Conservation (phyloP, 140 eudicot genomes). For the Cichorium intybus region DNA sequence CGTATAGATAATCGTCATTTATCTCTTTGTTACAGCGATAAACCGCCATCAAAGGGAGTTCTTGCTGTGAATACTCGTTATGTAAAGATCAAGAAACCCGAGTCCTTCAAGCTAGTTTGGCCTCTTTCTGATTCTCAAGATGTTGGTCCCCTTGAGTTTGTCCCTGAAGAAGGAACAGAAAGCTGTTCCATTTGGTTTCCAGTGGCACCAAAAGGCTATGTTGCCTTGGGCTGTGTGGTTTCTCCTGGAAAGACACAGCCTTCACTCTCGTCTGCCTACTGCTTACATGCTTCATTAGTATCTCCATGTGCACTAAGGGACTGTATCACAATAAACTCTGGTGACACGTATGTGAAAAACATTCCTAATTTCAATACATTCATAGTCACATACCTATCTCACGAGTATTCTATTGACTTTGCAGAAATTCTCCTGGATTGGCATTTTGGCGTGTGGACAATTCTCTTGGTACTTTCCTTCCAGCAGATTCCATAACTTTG, state of each 20-base stretch:
- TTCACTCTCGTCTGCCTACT: constrained; percentile 68
- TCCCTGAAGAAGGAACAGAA: constrained; percentile 27
- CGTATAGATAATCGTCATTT: background rate
- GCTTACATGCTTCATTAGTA: constrained; percentile 72
- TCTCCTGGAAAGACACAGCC: constrained; percentile 77
- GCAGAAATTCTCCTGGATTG: constrained; percentile 34
- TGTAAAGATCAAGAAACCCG: constrained; percentile 82
- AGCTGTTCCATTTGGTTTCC: constrained; percentile 95
- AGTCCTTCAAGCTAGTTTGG: constrained; percentile 77
- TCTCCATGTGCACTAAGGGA: constrained; percentile 88
- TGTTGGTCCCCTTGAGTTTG: constrained; percentile 17
- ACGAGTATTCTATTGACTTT: constrained; percentile 9
- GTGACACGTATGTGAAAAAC: constrained; percentile 48
- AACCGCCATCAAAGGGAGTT: constrained; percentile 97
- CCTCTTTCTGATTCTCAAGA: constrained; percentile 48
- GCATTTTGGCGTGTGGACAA: constrained; percentile 98
- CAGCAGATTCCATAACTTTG: constrained; percentile 65
- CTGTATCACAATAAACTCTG: constrained; percentile 54
- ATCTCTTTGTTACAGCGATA: constrained; percentile 58
- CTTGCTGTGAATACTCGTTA: constrained; percentile 88
- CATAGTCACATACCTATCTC: constrained; percentile 5
- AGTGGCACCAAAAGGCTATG: constrained; percentile 91
- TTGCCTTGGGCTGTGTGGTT: constrained; percentile 95
- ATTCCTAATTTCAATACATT: constrained; percentile 2
- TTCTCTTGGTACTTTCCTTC: constrained; percentile 82